Evolutionary conservation across 352 stramenopile genomes (phyloP).

Genomic region (Globisporangium spinosum): DNA sequence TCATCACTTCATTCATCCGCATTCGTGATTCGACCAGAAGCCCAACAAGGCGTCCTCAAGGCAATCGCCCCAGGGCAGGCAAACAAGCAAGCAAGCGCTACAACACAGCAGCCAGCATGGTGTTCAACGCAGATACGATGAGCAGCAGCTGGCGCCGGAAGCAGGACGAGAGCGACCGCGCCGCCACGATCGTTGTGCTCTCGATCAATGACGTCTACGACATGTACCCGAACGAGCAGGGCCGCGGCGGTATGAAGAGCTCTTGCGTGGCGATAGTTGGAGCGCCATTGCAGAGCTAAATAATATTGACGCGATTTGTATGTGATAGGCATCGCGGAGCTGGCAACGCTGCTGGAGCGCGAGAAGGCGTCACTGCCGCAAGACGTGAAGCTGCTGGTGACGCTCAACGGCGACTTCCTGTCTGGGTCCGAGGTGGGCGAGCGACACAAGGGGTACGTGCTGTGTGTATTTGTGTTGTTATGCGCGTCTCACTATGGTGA

Average conservation of each 20-base stretch:
- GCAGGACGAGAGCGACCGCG: conserved; percentile 20
- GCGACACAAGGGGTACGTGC: conserved; percentile 53
- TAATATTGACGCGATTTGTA: neutral
- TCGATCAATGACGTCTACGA: conserved; percentile 77
- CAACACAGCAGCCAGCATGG: neutral
- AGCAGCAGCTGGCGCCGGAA: conserved; percentile 17
- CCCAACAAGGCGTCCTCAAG: no score
- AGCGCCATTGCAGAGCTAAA: neutral
- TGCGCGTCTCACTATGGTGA: neutral
- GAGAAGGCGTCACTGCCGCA: conserved; percentile 38
- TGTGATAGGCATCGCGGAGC: conserved; percentile 19
- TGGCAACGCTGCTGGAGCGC: conserved; percentile 38
- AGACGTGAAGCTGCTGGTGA: conserved; percentile 58
- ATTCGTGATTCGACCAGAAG: no score
- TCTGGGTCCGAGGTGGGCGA: conserved; percentile 62
- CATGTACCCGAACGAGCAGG: conserved; percentile 58
- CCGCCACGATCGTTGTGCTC: conserved; percentile 47
- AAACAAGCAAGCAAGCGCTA: no score
- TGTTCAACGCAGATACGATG: neutral
- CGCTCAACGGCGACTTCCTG: conserved; percentile 77
- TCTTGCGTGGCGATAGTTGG: neutral
- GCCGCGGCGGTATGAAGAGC: conserved; percentile 30
- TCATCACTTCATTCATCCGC: no score
- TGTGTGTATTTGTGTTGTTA: neutral
- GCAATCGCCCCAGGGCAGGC: no score